Conservation (phyloP, 2,329 filamentous ascomycete genomes). For the Verticillium tricorpus region DNA sequence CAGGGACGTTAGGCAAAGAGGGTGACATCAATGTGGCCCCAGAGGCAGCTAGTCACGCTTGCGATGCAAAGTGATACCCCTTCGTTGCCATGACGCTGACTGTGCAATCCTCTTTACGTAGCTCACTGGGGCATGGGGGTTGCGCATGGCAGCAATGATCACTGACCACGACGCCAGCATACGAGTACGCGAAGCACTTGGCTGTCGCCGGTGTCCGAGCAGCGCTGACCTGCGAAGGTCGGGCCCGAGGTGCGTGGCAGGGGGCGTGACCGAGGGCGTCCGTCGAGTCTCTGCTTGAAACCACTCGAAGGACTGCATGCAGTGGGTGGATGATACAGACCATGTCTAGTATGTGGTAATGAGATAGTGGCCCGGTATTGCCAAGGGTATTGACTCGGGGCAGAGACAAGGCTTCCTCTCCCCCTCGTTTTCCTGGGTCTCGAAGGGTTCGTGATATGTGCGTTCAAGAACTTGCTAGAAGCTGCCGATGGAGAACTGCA, state of each 20-base stretch:
- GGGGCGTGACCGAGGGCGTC: background rate
- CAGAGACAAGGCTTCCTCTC: background rate
- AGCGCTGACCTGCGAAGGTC: background rate
- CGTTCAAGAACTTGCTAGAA: background rate
- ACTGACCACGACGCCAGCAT: too few species aligned
- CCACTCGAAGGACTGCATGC: background rate
- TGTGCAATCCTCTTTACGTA: background rate
- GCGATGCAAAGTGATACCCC: background rate
- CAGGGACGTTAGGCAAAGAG: background rate
- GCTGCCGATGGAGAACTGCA: background rate
- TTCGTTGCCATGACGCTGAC: background rate
- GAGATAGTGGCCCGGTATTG: background rate
- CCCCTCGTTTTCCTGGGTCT: background rate
- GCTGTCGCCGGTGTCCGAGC: background rate
- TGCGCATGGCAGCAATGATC: too few species aligned
- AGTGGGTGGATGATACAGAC: background rate
- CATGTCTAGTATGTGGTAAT: background rate
- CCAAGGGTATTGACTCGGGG: background rate
- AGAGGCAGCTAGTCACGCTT: background rate
- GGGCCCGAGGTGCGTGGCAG: background rate
- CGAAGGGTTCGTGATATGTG: background rate
- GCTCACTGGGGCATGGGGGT: background rate
- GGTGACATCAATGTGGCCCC: background rate
- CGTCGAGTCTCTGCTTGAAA: background rate
- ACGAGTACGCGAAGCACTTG: background rate